Evolutionary conservation across 257 asterid genomes (phyloP).

Genomic region (Coffea eugenioides): DNA sequence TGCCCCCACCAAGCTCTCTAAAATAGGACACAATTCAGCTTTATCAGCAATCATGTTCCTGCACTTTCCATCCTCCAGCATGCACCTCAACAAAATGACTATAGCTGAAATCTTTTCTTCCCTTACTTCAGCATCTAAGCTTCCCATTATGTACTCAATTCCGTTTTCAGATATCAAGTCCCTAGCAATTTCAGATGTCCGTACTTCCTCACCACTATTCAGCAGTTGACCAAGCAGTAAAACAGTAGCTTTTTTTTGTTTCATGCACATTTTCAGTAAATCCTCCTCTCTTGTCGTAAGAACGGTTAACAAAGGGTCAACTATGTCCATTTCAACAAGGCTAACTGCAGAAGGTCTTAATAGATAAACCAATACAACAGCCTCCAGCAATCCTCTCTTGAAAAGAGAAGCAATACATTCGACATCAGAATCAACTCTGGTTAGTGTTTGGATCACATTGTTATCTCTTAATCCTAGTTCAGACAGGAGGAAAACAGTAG

Average conservation of each 20-base stretch:
- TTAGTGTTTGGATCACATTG: constrained; percentile 55
- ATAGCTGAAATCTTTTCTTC: constrained; percentile 61
- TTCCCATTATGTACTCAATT: constrained; percentile 35
- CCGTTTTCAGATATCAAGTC: constrained; percentile 33
- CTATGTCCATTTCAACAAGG: constrained; percentile 51
- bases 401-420: constrained; percentile 60
- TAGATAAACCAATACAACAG: constrained; percentile 60
- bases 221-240: constrained; percentile 52
- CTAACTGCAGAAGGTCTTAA: constrained; percentile 38
- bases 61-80: constrained; percentile 68
- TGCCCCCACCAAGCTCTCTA: constrained; percentile 51
- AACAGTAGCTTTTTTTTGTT: constrained; percentile 56
- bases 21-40: constrained; percentile 43
- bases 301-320: constrained; percentile 45
- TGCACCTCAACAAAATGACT: constrained; percentile 64
- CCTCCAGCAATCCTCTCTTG: constrained; percentile 67
- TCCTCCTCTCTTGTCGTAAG: constrained; percentile 29
- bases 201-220: constrained; percentile 31
- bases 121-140: constrained; percentile 44
- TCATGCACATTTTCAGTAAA: constrained; percentile 34
- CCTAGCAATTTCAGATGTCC: constrained; percentile 29
- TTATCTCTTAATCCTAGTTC: constrained; percentile 64
- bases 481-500: constrained; percentile 50
- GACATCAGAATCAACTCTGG: constrained; percentile 76
- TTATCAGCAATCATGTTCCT: constrained; percentile 62